Evolutionary conservation across 768 basidiomycete genomes (phyloP).

Genomic region (Piloderma croceum): DNA sequence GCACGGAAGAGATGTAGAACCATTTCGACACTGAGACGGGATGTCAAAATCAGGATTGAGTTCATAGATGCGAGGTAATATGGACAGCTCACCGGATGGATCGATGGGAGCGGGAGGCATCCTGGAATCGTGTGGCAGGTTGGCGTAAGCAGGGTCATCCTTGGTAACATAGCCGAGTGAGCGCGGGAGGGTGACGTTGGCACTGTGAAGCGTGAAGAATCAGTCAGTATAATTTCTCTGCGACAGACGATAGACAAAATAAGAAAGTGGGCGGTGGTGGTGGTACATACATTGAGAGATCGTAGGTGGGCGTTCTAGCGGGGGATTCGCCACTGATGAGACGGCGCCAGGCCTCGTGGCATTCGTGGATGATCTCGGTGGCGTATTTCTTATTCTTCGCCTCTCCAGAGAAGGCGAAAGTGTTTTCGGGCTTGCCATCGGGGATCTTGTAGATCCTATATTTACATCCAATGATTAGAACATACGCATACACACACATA

Average conservation of each 20-base stretch:
- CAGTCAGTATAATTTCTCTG: conserved; percentile 6
- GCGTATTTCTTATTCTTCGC: conserved; percentile 99
- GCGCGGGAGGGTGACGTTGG: conserved; percentile 71
- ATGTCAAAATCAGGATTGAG: conserved; percentile 6
- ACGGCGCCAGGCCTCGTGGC: conserved; percentile 97
- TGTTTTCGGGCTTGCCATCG: conserved; percentile 95
- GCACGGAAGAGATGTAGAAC: conserved; percentile 92
- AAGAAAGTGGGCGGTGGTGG: not conserved
- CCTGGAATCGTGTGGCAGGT: conserved; percentile 72
- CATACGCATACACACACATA: not conserved
- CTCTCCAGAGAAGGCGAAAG: conserved; percentile 98
- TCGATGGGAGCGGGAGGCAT: conserved; percentile 86
- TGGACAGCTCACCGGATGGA: conserved; percentile 65
- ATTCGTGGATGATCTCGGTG: conserved; percentile 97
- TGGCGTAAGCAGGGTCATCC: conserved; percentile 58
- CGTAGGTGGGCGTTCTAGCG: conserved; percentile 65
- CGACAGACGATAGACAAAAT: no score
- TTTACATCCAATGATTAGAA: not conserved
- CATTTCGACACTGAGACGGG: conserved; percentile 68
- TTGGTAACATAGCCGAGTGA: conserved; percentile 64
- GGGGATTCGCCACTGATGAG: conserved; percentile 76
- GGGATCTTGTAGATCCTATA: conserved; percentile 78
- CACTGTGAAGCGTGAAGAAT: conserved; percentile 38
- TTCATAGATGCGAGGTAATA: not conserved
- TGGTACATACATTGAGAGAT: conserved; percentile 77